phyloP scores from a whole-genome alignment of 805 yeast genomes.

The Phaffomyces antillensis region DNA sequence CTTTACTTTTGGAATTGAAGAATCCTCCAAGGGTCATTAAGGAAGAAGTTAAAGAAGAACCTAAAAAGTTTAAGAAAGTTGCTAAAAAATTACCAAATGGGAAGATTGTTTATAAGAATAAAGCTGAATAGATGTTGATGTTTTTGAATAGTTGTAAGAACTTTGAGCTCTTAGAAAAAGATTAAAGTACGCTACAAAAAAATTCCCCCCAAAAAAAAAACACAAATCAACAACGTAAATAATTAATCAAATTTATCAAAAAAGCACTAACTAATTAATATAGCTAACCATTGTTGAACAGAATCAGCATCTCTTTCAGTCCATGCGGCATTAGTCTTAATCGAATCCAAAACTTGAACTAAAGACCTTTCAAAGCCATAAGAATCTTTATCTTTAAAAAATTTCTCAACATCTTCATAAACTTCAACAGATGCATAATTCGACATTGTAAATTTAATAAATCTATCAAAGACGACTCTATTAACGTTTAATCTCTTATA shows the following conservation, averaged over 20 bases:
- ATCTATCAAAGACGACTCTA: slow-evolving; percentile 66
- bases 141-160: no score
- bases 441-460: slow-evolving; percentile 55
- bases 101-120: slow-evolving; percentile 36
- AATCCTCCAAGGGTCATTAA: slow-evolving; percentile 2
- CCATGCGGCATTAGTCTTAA: slow-evolving; percentile 52
- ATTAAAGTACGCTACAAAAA: no score
- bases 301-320: slow-evolving; percentile 43
- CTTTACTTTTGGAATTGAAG: slow-evolving; percentile 5
- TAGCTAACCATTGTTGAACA: slow-evolving; percentile 42
- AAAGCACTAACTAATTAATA: neutral
- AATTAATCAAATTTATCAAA: no score
- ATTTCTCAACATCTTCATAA: slow-evolving; percentile 39
- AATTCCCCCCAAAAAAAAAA: no score
- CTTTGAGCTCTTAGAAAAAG: no score
- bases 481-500: slow-evolving; percentile 66
- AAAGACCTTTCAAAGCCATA: slow-evolving; percentile 58
- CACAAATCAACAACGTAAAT: no score
- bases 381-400: slow-evolving; percentile 45
- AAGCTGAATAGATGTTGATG: no score
- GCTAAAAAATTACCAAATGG: slow-evolving; percentile 49
- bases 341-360: slow-evolving; percentile 54
- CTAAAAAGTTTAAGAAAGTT: slow-evolving; percentile 31
- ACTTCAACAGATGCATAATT: slow-evolving; percentile 51
- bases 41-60: slow-evolving; percentile 19